These are phyloP conservation scores for Aspergillus udagawae DNA, from an alignment of 2,329 filamentous ascomycete species.

Conservation along the genomic window DNA sequence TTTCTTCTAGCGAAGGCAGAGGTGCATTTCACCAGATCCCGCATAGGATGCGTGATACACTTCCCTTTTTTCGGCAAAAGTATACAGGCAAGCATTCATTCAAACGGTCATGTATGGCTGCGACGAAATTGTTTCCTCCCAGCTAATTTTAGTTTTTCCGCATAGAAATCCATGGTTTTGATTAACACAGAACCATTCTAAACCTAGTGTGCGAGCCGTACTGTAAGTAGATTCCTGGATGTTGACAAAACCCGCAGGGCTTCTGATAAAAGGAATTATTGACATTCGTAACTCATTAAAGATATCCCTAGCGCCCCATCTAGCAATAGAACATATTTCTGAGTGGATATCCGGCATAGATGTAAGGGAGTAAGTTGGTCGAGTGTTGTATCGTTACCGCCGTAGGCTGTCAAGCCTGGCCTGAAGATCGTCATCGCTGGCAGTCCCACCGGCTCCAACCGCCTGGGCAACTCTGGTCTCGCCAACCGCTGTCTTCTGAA, in stretches of 20 bases:
- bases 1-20: not conserved
- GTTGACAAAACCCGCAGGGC: not conserved
- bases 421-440: conserved; percentile 84
- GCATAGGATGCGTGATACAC: not conserved
- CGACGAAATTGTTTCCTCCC: not conserved
- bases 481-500: conserved; percentile 68
- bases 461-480: conserved; percentile 83
- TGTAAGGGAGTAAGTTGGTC: not conserved
- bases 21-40: not conserved
- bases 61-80: not conserved
- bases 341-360: not conserved
- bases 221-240: not conserved
- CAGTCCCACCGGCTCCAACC: conserved; percentile 54
- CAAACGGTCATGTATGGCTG: not conserved
- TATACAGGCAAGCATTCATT: not conserved
- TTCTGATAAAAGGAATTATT: not conserved
- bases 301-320: not conserved
- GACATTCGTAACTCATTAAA: not conserved
- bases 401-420: conserved; percentile 85
- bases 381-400: conserved; percentile 36
- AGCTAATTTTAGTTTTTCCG: not conserved
- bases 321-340: not conserved
- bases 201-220: not conserved
- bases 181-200: not conserved
- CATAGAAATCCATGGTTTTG: not conserved